Base-by-base conservation (phyloP, 1,284 basidiomycete species). In the Exobasidium cylindrosporum region DNA sequence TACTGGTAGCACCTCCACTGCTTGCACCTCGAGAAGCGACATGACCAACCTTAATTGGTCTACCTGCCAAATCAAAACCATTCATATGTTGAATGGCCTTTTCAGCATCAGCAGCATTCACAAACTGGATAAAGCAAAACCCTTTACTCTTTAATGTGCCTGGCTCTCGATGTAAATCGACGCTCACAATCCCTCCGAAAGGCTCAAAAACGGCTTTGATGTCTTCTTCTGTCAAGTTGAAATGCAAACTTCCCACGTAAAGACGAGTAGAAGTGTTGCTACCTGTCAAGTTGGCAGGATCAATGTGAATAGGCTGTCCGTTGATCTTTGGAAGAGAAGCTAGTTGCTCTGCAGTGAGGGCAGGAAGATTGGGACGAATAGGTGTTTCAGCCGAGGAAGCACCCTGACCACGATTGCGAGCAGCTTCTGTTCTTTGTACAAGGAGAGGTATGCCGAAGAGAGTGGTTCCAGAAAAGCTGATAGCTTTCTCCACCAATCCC, bases 41-140 rank as follows among this genome's bases (percentile, higher is more conserved):
- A 17, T 72, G 71, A 26, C 74, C 73, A 1, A 79, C 73, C n/a
- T 70, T 55, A 58, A 79, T 78, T 60, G 88, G 89, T 64, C 95
- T 87, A 52, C 93, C 96, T 52, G 96, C 95, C 57, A 99, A 85
- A 74, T 96, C 92, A 77, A 98, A 97, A 11, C 91, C 91, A 83
- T 97, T 92, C 93, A 99, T 97, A 71, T 96, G 92, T 76, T 97
- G 92, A 44, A 95, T 83, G 17, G 95, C 95, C 87, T 94, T 94
- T 80, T 91, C 89, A 21, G 96, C 95, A 78, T 97, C 90, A 75
- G 92, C 89, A 17, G 87, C 83, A 54, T 90, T 85, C 10, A 43
- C 45, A 54, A 45, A 93, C 88, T 98, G 96, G 47, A 99, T 90
- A 80, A 98, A 99, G 29, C 92, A 93, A 80, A 96, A 97, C 43